Evolutionary conservation across 768 basidiomycete species (phyloP), one percentile per base, ranked within the genome.

Genomic region (Galerina marginata): DNA sequence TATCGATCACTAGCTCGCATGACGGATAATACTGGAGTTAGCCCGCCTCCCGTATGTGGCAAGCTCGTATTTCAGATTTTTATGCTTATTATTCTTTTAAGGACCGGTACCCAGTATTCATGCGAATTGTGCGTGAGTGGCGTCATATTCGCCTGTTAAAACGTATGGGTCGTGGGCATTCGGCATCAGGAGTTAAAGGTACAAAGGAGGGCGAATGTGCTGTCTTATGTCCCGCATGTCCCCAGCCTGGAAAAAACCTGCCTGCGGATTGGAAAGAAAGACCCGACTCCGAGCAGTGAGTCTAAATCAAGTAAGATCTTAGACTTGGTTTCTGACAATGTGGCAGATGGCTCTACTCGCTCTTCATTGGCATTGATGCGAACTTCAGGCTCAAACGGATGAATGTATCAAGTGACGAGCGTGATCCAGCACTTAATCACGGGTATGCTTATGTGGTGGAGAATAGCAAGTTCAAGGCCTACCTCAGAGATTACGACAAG

Each of bases 301-400:
- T 53, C n/a, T 15, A 25, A 26, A 36, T 62, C n/a, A 54, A 25
- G 42, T 42, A 6, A 9, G 16, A 15, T 23, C 4, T 11, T 23
- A 2, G 40, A 54, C 49, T 59, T 29, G 48, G 33, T 37, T 45
- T 47, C 37, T 58, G n/a, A n/a, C n/a, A n/a, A n/a, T n/a, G n/a
- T n/a, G 42, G 54, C 20, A 75, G 74, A 54, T 76, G 73, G 71
- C 33, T 74, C 3, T 69, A 71, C 66, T 70, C 56, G 4, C 71
- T 26, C 56, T 72, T 73, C 46, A 26, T 76, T 1, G 68, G 66
- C 1, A 69, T 77, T 1, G 72, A 76, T 51, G 67, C 72, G 1
- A 75, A 75, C 62, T 77, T 76, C 57, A 62, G 72, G 0, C 61
- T 75, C 11, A 74, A 73, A 54, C 50, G 67, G 6, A 58, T 62